These are phyloP conservation scores for Guadua angustifolia DNA, from an alignment of 176 grass and related monocot species.

Conservation along the genomic window DNA sequence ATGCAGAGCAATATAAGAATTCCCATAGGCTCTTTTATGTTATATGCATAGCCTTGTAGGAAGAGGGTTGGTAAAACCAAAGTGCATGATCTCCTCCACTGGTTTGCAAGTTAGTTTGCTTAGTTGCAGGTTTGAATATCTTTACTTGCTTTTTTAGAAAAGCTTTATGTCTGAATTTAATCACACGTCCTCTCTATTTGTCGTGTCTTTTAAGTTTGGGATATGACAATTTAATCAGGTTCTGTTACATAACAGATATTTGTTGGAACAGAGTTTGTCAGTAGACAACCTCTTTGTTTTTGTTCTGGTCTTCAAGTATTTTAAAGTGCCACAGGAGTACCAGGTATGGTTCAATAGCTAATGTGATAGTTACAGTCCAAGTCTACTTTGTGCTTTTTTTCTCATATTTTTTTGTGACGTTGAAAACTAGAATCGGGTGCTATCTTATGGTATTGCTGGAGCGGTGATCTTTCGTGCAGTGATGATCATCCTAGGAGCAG, in stretches of 20 bases:
- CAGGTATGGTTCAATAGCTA: conserved; percentile 61
- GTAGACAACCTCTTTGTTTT: conserved; percentile 99
- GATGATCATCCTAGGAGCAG: conserved; percentile 83
- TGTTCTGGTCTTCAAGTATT: conserved; percentile 93
- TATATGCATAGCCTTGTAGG: background rate
- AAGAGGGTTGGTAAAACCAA: background rate
- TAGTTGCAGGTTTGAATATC: background rate
- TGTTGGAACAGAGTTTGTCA: conserved; percentile 95
- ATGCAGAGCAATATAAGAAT: background rate
- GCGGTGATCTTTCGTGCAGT: conserved; percentile 80
- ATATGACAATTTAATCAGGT: conserved; percentile 19
- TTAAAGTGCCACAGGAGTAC: conserved; percentile 80
- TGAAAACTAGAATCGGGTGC: conserved; percentile 73
- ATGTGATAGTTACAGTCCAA: conserved; percentile 17
- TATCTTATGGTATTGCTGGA: conserved; percentile 98
- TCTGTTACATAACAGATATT: conserved; percentile 67
- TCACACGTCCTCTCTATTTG: background rate
- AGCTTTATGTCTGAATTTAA: conserved; percentile 15
- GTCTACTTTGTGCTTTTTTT: conserved; percentile 37
- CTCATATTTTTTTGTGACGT: conserved; percentile 44
- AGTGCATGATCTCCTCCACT: background rate
- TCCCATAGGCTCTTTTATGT: background rate
- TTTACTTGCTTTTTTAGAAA: conserved; percentile 21
- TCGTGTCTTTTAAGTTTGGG: conserved; percentile 15
- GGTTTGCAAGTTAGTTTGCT: conserved; percentile 32